These are phyloP conservation scores for Auricularia auricula-judae DNA, from an alignment of 768 basidiomycete species.

Conservation along the genomic window DNA sequence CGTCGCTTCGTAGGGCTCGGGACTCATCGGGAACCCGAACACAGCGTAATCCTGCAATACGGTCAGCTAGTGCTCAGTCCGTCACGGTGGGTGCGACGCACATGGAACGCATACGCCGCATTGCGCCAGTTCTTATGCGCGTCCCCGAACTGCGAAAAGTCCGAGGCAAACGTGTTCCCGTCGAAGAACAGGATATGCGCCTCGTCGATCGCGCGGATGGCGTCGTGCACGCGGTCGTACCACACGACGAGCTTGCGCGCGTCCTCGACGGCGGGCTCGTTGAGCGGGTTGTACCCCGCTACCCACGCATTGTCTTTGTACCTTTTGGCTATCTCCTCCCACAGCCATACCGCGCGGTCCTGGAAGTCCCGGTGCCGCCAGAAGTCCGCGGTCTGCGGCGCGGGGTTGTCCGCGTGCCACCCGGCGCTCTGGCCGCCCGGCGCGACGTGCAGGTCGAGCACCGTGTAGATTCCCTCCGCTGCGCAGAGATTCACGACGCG, in stretches of 20 bases:
- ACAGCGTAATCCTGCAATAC: conserved; percentile 18
- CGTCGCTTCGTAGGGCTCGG: conserved; percentile 15
- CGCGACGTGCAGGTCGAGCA: conserved; percentile 26
- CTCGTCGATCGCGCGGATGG: conserved; percentile 22
- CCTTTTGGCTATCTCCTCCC: conserved; percentile 21
- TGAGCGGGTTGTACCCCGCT: conserved; percentile 26
- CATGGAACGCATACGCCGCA: conserved; percentile 20
- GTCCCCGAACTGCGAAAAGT: conserved; percentile 8
- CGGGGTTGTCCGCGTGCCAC: conserved; percentile 1
- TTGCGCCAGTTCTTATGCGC: conserved; percentile 17
- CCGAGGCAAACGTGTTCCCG: conserved; percentile 21
- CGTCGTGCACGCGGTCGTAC: conserved; percentile 22
- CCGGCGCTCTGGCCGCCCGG: conserved; percentile 17
- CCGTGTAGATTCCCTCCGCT: conserved; percentile 21
- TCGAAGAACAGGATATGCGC: conserved; percentile 26
- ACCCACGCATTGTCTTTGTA: conserved; percentile 23
- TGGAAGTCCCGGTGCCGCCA: conserved; percentile 26
- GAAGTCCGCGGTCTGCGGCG: conserved; percentile 12
- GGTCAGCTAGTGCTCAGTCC: no score
- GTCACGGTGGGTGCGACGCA: no score
- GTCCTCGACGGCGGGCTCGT: conserved; percentile 25
- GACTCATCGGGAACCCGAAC: conserved; percentile 20
- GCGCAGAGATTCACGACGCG: conserved; percentile 23
- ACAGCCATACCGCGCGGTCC: conserved; percentile 21
- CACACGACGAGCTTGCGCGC: conserved; percentile 15